phyloP scores from a whole-genome alignment of 345 rosid species.

The Erucastrum elatum region DNA sequence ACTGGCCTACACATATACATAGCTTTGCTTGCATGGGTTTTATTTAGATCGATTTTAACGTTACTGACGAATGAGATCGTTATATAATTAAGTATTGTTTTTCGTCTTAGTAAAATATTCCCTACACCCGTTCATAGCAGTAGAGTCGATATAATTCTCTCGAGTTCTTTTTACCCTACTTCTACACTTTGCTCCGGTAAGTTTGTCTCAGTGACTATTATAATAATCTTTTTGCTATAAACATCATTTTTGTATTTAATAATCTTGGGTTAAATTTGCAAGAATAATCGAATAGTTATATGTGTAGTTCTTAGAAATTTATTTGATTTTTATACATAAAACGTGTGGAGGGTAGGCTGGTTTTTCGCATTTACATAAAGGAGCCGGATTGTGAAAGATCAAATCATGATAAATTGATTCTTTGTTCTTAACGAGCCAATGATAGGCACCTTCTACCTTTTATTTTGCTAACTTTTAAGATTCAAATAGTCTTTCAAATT shows the following conservation, averaged over 20 bases:
- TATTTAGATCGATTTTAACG: not conserved
- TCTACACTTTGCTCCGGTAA: not conserved
- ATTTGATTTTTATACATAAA: not conserved
- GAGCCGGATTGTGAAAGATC: constrained; percentile 20
- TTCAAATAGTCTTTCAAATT: constrained; percentile 13
- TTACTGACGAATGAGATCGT: not conserved
- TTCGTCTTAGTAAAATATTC: not conserved
- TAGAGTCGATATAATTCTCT: not conserved
- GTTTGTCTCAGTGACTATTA: not conserved
- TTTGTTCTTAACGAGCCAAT: constrained; percentile 35
- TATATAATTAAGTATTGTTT: not conserved
- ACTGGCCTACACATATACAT: not conserved
- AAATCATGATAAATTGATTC: constrained; percentile 31
- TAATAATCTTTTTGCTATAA: not conserved
- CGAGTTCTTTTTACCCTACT: not conserved
- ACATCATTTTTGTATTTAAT: not conserved
- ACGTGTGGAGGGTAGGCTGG: constrained; percentile 36
- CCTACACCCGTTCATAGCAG: not conserved
- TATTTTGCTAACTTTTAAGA: not conserved
- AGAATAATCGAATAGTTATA: not conserved
- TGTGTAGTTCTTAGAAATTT: not conserved
- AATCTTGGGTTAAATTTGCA: not conserved
- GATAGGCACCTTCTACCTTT: constrained; percentile 20
- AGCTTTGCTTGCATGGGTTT: not conserved
- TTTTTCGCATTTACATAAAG: constrained; percentile 34